Conservation (phyloP, 1,139 yeast genomes). For the Kazachstania sp. region DNA sequence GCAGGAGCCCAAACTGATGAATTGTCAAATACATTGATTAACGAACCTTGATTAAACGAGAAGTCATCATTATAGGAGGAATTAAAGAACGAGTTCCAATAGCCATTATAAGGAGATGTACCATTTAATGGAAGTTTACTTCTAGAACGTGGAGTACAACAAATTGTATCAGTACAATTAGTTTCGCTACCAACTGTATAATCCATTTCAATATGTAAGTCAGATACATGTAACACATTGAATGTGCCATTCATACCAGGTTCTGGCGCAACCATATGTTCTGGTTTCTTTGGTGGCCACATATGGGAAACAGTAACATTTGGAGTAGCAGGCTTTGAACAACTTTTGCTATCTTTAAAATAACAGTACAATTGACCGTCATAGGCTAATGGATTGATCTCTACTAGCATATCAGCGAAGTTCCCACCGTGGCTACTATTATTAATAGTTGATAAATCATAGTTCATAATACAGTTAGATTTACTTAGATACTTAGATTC, state of each 20-base stretch:
- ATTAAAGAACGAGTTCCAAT: background rate
- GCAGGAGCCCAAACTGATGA: background rate
- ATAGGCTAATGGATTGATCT: background rate
- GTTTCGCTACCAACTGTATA: background rate
- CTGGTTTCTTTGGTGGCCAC: constrained; percentile 1
- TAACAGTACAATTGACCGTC: background rate
- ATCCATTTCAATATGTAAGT: background rate
- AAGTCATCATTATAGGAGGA: background rate
- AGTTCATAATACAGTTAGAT: background rate
- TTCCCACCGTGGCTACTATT: background rate
- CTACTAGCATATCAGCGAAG: background rate
- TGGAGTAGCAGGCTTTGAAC: constrained; percentile 2
- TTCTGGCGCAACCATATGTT: constrained; percentile 1
- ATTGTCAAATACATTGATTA: background rate
- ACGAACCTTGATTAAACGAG: background rate
- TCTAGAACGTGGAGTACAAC: background rate
- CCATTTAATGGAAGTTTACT: background rate
- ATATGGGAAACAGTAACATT: background rate
- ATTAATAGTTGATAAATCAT: background rate
- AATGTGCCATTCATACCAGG: constrained; percentile 1
- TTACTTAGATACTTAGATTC: background rate
- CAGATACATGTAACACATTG: background rate
- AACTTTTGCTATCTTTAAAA: background rate
- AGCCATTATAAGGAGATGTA: background rate
- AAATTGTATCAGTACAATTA: background rate